phyloP scores from a whole-genome alignment of 163 green algal genomes.

The Coccomyxa subellipsoidea region DNA sequence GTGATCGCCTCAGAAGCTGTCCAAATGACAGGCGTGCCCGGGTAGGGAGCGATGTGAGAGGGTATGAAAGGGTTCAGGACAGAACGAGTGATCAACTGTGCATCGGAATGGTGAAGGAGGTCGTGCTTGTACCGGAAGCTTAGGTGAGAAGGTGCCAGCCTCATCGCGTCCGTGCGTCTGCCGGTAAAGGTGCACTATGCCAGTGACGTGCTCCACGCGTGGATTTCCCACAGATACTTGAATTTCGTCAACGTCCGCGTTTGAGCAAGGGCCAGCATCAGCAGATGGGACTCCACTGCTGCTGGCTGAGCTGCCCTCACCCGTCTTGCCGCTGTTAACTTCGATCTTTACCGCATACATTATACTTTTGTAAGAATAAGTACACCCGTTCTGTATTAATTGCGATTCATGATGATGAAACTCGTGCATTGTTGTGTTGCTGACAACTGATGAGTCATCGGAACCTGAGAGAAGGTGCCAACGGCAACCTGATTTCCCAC shows the following conservation, averaged over 20 bases:
- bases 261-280: not conserved
- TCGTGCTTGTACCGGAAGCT: not conserved
- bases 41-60: no score
- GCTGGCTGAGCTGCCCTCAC: not conserved
- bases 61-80: no score
- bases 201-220: slow-evolving; percentile 84
- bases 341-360: not conserved
- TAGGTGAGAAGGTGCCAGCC: slow-evolving; percentile 4
- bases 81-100: no score
- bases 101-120: no score
- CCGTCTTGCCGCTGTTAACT: not conserved
- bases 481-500: no score
- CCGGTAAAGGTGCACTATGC: slow-evolving; percentile 82
- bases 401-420: not conserved
- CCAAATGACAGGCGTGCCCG: no score
- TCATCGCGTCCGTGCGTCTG: slow-evolving; percentile 23
- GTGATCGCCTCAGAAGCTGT: no score
- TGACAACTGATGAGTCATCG: not conserved
- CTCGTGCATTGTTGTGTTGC: no score
- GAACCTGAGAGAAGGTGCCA: no score
- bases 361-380: no score
- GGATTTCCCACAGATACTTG: slow-evolving; percentile 66
- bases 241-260: not conserved
- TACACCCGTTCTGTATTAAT: no score
- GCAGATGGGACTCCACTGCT: not conserved